These are phyloP conservation scores for Paramecium bursaria DNA, from an alignment of 73 alveolate genomes.

Conservation along the genomic window DNA sequence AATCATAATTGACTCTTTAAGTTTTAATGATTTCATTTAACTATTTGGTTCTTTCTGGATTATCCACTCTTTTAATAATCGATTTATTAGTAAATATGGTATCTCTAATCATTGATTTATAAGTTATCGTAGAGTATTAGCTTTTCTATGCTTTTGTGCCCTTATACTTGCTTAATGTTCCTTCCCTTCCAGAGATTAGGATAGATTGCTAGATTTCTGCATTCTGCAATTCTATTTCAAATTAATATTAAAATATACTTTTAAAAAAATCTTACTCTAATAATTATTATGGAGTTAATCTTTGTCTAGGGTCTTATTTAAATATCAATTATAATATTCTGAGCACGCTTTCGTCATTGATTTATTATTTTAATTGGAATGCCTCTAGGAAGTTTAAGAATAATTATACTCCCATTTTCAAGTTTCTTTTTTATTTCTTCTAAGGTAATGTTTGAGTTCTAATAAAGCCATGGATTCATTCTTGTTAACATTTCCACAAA, in stretches of 20 bases:
- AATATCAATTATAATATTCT: not conserved
- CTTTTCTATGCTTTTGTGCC: no score
- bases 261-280: not conserved
- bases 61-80: no score
- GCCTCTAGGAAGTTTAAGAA: not conserved
- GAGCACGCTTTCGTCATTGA: not conserved
- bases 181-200: no score
- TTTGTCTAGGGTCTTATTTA: conserved; percentile 4
- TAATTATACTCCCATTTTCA: not conserved
- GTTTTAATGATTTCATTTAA: no score
- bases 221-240: conserved; percentile 19
- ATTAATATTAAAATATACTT: conserved; percentile 18
- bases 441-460: not conserved
- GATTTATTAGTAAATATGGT: no score
- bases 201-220: no score
- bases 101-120: no score
- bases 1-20: no score
- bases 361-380: not conserved
- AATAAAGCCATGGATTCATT: not conserved
- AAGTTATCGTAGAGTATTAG: no score
- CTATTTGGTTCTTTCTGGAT: no score
- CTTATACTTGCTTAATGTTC: no score
- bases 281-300: conserved; percentile 6
- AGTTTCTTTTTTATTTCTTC: not conserved
- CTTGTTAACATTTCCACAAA: conserved; percentile 32